Conservation (phyloP, 305 asterid genomes). For the Rubia balearica region DNA sequence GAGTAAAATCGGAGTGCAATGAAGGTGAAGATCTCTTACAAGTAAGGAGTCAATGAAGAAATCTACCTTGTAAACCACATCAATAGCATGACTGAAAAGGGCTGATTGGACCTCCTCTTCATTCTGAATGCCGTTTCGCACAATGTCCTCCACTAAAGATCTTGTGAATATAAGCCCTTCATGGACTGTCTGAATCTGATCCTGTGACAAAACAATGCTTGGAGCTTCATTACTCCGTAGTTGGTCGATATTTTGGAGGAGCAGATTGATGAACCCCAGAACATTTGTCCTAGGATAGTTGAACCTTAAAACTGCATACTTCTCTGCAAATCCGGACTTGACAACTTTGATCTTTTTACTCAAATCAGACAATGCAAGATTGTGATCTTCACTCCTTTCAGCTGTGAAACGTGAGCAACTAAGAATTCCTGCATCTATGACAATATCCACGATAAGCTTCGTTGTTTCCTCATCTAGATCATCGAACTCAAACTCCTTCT, state of each 20-base stretch:
- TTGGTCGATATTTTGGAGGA: background rate
- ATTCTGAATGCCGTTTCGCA: no score
- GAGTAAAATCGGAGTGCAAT: background rate
- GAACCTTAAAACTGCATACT: background rate
- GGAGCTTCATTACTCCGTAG: background rate
- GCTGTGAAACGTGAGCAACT: background rate
- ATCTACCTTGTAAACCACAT: conserved; percentile 5
- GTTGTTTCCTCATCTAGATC: background rate
- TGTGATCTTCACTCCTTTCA: background rate
- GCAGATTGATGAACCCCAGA: background rate
- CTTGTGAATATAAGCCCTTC: conserved; percentile 7
- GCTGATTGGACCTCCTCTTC: background rate
- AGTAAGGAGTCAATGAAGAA: conserved; percentile 4
- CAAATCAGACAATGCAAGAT: background rate
- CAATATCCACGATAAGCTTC: background rate
- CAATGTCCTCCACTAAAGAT: background rate
- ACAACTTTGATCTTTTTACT: background rate
- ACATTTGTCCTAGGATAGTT: conserved; percentile 4
- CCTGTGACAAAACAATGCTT: background rate
- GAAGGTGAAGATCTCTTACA: background rate
- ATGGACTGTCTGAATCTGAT: background rate
- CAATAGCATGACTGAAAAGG: background rate
- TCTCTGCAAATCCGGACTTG: background rate
- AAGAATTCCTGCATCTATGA: background rate
- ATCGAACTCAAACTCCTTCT: background rate